phyloP scores from a whole-genome alignment of 2,329 filamentous ascomycete species.

The Fusarium temperatum region DNA sequence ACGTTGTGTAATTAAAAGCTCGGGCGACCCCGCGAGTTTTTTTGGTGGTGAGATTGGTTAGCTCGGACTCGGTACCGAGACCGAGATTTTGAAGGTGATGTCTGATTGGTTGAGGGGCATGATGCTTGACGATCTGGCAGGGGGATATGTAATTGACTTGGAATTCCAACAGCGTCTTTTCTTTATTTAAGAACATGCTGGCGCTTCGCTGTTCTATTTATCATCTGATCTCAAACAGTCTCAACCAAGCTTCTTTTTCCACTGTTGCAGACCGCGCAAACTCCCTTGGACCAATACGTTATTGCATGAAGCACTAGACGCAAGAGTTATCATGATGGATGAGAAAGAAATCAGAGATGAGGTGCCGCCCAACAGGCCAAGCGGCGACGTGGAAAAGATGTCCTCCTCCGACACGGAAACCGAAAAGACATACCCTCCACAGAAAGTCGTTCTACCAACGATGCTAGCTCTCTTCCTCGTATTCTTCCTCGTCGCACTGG shows the following conservation, averaged over 20 bases:
- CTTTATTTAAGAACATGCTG: background rate
- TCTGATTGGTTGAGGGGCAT: background rate
- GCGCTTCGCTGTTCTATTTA: too few species aligned
- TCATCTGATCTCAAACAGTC: fast-evolving
- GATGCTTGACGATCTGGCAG: background rate
- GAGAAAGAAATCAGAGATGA: background rate
- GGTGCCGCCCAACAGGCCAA: background rate
- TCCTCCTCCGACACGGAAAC: fast-evolving
- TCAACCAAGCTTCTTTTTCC: background rate
- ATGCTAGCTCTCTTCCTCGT: conserved; percentile 17
- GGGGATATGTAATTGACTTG: conserved; percentile 6
- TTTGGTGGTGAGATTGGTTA: background rate
- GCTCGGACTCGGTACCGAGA: conserved; percentile 29
- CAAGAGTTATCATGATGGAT: background rate
- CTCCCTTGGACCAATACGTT: too few species aligned
- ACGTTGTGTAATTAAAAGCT: conserved; percentile 19
- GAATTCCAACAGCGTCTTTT: background rate
- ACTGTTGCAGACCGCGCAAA: background rate
- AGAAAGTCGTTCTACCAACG: conserved; percentile 15
- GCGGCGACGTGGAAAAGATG: background rate
- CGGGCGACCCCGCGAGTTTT: conserved; percentile 9
- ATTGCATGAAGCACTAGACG: background rate
- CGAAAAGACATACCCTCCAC: conserved; percentile 11
- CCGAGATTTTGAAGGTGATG: background rate
- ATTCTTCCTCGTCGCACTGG: conserved; percentile 19